phyloP scores from a whole-genome alignment of 1,139 yeast species.

The Suhomyces maxii region DNA sequence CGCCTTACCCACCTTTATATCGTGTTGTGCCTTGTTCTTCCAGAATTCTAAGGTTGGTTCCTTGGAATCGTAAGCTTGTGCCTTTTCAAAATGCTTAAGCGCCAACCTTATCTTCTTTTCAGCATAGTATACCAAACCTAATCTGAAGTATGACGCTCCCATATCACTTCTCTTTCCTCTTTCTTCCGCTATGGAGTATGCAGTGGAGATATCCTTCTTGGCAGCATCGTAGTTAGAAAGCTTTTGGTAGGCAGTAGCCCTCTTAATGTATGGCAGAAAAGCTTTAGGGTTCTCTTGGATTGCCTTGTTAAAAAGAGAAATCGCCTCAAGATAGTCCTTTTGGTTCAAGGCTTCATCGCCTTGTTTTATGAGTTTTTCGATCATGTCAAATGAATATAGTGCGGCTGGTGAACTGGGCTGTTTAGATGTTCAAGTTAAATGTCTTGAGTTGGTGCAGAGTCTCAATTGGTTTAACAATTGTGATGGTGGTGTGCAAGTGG shows the following conservation, averaged over 20 bases:
- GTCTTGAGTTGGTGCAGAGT: too few relatives aligned
- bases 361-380: slow-evolving; percentile 36
- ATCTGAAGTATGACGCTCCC: slow-evolving; percentile 59
- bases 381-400: background rate
- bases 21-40: slow-evolving; percentile 47
- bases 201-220: slow-evolving; percentile 52
- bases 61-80: slow-evolving; percentile 46
- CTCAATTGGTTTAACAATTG: too few relatives aligned
- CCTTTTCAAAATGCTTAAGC: slow-evolving; percentile 46
- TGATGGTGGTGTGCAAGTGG: too few relatives aligned
- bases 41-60: slow-evolving; percentile 54
- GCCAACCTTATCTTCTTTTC: slow-evolving; percentile 52
- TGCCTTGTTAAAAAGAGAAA: slow-evolving; percentile 32
- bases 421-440: background rate
- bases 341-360: slow-evolving; percentile 34
- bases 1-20: slow-evolving; percentile 20
- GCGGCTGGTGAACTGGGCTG: background rate
- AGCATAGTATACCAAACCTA: slow-evolving; percentile 52
- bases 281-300: slow-evolving; percentile 45
- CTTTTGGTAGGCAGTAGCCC: slow-evolving; percentile 59
- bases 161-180: slow-evolving; percentile 55
- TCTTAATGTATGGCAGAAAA: slow-evolving; percentile 52
- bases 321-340: slow-evolving; percentile 41
- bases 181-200: slow-evolving; percentile 53
- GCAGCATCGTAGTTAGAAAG: slow-evolving; percentile 51